Percentiles rank a stretch among this genome's conserved stretches.
Evolutionary conservation across 257 asterid genomes (phyloP).

Genomic region (Plantago ovata): DNA sequence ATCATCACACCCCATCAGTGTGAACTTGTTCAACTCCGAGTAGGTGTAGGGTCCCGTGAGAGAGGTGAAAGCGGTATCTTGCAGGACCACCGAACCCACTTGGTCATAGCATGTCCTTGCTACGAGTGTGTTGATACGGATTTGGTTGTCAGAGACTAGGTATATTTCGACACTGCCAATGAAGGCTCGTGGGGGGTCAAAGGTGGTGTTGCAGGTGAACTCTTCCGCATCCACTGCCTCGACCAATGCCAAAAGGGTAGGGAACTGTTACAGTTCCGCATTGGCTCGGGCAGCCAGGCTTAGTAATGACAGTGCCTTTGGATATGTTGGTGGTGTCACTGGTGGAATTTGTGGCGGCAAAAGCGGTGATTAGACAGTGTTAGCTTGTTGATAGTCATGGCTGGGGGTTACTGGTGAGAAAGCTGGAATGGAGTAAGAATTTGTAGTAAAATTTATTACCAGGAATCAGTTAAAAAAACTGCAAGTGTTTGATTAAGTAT

Average conservation of each 20-base stretch:
- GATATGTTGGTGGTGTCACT: slow-evolving; percentile 29
- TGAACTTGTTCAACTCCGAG: slow-evolving; percentile 55
- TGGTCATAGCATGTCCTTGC: slow-evolving; percentile 43
- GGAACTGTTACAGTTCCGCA: slow-evolving; percentile 63
- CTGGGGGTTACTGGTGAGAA: too few relatives aligned
- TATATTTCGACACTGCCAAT: slow-evolving; percentile 15
- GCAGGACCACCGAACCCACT: slow-evolving; percentile 19
- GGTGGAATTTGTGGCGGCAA: slow-evolving; percentile 25
- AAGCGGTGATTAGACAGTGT: neutral
- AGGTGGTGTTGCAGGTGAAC: slow-evolving; percentile 48
- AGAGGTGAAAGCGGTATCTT: slow-evolving; percentile 25
- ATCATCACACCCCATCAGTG: slow-evolving; percentile 73
- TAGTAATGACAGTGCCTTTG: slow-evolving; percentile 29
- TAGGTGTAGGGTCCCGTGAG: slow-evolving; percentile 41
- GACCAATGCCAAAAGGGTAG: slow-evolving; percentile 56
- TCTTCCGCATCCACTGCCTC: slow-evolving; percentile 30
- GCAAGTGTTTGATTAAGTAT: too few relatives aligned
- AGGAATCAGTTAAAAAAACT: too few relatives aligned
- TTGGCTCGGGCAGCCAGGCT: slow-evolving; percentile 32
- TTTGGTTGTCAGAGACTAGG: slow-evolving; percentile 51
- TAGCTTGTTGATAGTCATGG: neutral
- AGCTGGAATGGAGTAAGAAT: too few relatives aligned
- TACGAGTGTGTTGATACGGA: slow-evolving; percentile 42
- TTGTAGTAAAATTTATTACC: too few relatives aligned
- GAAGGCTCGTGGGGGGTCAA: slow-evolving; percentile 43